Conservation (phyloP, 2,329 filamentous ascomycete species). For the Metarhizium humberi region DNA sequence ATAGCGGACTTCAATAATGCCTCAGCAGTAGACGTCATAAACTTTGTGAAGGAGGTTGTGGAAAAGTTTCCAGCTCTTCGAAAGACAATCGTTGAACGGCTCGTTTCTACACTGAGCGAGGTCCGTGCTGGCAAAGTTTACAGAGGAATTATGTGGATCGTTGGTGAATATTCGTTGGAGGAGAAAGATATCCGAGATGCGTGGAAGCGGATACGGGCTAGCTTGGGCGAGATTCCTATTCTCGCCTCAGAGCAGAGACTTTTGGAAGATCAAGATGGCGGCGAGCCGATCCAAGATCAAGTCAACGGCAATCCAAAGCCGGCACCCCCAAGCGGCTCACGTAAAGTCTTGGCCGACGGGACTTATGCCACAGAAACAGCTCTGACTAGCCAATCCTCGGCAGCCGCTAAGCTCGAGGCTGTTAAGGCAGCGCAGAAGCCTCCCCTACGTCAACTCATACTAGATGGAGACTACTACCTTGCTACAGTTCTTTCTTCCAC, state of each 20-base stretch:
- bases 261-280: constrained; percentile 73
- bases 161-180: constrained; percentile 93
- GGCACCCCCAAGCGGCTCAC: constrained; percentile 69
- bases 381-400: constrained; percentile 83
- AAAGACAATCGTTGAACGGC: constrained; percentile 73
- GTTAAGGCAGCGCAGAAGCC: constrained; percentile 97
- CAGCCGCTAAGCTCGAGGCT: constrained; percentile 84
- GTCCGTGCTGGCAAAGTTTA: constrained; percentile 97
- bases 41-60: constrained; percentile 97
- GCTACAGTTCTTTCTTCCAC: constrained; percentile 93
- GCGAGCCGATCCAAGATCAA: constrained; percentile 54
- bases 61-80: constrained; percentile 93
- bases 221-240: constrained; percentile 93
- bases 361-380: constrained; percentile 97
- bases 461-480: constrained; percentile 95
- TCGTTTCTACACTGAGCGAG: constrained; percentile 85
- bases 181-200: constrained; percentile 91
- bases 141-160: constrained; percentile 91
- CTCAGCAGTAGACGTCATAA: constrained; percentile 94
- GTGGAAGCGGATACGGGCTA: constrained; percentile 92
- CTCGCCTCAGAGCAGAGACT: constrained; percentile 88
- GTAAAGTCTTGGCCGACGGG: constrained; percentile 89
- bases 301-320: constrained; percentile 73
- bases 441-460: constrained; percentile 83
- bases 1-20: constrained; percentile 97